Evolutionary conservation across 768 basidiomycete species (phyloP).

Genomic region (Dacryopinax spathularia): DNA sequence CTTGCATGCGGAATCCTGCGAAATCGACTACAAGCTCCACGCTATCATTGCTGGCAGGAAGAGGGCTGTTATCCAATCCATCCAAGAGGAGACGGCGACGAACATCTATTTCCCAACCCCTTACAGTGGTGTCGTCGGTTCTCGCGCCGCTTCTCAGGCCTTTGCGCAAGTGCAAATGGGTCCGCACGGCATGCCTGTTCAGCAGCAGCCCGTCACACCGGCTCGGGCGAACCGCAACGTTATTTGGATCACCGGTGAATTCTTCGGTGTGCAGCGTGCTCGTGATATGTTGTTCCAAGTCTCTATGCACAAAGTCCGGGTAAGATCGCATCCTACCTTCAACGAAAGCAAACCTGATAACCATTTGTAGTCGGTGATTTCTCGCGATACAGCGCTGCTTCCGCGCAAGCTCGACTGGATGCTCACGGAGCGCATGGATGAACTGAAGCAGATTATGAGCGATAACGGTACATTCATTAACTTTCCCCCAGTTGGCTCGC

Average conservation of each 20-base stretch:
- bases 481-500: constrained; percentile 82
- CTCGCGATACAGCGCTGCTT: constrained; percentile 82
- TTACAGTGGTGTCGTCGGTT: constrained; percentile 69
- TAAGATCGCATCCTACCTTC: no score
- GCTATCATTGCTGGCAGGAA: constrained; percentile 83
- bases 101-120: constrained; percentile 92
- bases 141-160: constrained; percentile 36
- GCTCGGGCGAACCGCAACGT: constrained; percentile 49
- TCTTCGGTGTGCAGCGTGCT: constrained; percentile 88
- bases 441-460: constrained; percentile 80
- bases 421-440: constrained; percentile 89
- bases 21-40: constrained; percentile 91
- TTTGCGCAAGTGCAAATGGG: constrained; percentile 21
- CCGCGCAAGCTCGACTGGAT: constrained; percentile 98
- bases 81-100: constrained; percentile 93
- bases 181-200: constrained; percentile 16
- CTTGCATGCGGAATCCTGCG: constrained; percentile 75
- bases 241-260: constrained; percentile 96
- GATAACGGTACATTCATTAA: constrained; percentile 95
- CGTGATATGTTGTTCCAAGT: constrained; percentile 88
- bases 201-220: constrained; percentile 21
- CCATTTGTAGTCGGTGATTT: constrained; percentile 51
- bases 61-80: constrained; percentile 69
- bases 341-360: no score
- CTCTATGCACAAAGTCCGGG: constrained; percentile 65